Evolutionary conservation across 371 early-diverging fungal genomes (phyloP), one percentile per base, ranked within the genome.

Genomic region (Cokeromyces recurvatus): DNA sequence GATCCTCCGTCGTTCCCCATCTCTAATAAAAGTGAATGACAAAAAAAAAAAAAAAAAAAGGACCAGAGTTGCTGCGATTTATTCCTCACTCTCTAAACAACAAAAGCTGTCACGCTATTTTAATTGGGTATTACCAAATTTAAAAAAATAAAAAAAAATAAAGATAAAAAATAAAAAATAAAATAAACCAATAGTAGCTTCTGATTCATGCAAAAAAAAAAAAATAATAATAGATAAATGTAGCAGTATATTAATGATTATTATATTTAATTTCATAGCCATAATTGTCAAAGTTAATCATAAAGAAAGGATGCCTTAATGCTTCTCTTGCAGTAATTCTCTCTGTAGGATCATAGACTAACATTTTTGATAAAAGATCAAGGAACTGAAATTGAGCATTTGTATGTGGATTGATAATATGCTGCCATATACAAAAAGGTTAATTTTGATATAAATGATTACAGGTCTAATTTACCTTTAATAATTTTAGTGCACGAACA

Each of bases 1-100:
- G 88, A 86, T 54, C 98, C 97, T 39, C 97, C 98, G 77, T 96
- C 98, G 68, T 91, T 87, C 61, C 94, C 94, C 92, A 92, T 92
- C n/a, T n/a, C n/a, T n/a, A n/a, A n/a, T n/a, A n/a, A n/a, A n/a
- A n/a, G n/a, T n/a, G n/a, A n/a, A n/a, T n/a, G n/a, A n/a, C n/a
- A n/a, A n/a, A n/a, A n/a, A n/a, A n/a, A n/a, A n/a, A n/a, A n/a
- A n/a, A n/a, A n/a, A n/a, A n/a, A n/a, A n/a, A n/a, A n/a, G n/a
- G n/a, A n/a, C n/a, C n/a, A n/a, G n/a, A n/a, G n/a, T n/a, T n/a
- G n/a, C n/a, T n/a, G n/a, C n/a, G n/a, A n/a, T n/a, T n/a, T n/a
- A n/a, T n/a, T n/a, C n/a, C n/a, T n/a, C n/a, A n/a, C n/a, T n/a
- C n/a, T n/a, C n/a, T n/a, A n/a, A n/a, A n/a, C n/a, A n/a, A n/a